Base-by-base conservation (phyloP, 345 rosid species). In the Populus nigra region DNA sequence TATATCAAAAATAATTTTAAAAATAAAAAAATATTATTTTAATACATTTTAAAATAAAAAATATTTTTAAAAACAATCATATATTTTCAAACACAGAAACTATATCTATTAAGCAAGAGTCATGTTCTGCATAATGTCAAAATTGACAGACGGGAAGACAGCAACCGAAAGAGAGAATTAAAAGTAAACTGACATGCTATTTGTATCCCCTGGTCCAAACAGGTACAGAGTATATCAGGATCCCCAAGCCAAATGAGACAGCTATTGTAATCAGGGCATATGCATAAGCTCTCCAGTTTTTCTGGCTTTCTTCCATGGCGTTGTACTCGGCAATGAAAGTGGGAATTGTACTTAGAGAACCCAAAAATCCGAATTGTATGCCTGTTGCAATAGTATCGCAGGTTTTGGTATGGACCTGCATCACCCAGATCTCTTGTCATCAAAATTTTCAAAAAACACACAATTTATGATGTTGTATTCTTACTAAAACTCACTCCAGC, bases 271-370 rank as follows among this genome's bases (percentile, higher is more conserved):
- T 74, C 17, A 75, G 63, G 47, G 89, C 93, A 69, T 95, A 95
- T 7, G 74, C 88, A 76, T 88, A 93, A 8, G 97, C 99, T 86
- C 93, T 91, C 94, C 96, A 89, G 36, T 87, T 88, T 39, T 83
- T 68, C 15, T 73, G 77, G 77, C 97, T 88, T 75, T 87, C 91
- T 79, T 92, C 87, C 99, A 93, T 91, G 9, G 98, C 91, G 20
- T 95, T 82, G 85, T 91, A 95, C 90, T 95, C 99, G 0, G 97
- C 94, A 55, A 93, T 89, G 78, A 95, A 87, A 7, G 99, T 95
- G 2, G 99, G 91, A 55, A 95, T 96, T 2, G 99, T 93, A 75
- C 98, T 91, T 41, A 93, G 77, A 85, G 98, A 92, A 25, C 99
- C 99, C 79, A 91, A 65, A 29, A 95, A 82, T 53, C 99, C 99